A percentile compares a stretch with the other conserved stretches of the same genome.
phyloP scores from a whole-genome alignment of 78 protist species.

The Bigelowiella natans region DNA sequence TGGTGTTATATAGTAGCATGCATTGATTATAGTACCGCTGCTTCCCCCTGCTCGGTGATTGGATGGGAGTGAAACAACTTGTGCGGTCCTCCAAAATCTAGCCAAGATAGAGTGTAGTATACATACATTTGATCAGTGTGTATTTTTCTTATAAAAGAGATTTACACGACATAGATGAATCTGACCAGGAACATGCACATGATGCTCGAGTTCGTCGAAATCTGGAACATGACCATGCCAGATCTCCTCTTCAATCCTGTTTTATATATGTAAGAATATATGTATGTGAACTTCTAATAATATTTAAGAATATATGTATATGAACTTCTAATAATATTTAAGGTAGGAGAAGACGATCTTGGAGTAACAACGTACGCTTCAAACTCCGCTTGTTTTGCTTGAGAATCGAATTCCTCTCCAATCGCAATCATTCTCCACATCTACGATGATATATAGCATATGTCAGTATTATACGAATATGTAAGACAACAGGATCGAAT shows the following conservation, averaged over 20 bases:
- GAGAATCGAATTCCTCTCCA: too few species aligned
- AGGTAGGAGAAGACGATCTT: too few species aligned
- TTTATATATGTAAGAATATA: not conserved
- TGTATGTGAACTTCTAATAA: not conserved
- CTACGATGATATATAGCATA: too few species aligned
- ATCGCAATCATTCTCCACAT: too few species aligned
- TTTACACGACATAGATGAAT: not conserved
- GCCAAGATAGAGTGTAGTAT: not conserved
- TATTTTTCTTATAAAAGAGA: not conserved
- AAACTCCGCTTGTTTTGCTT: too few species aligned
- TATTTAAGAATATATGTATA: not conserved
- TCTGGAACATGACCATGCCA: not conserved
- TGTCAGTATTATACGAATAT: too few species aligned
- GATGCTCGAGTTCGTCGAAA: not conserved
- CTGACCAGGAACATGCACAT: not conserved
- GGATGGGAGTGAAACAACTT: not conserved
- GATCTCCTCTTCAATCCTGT: not conserved
- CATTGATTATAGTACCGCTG: not conserved
- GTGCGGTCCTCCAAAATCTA: not conserved
- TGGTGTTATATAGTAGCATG: too few species aligned
- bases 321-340: not conserved
- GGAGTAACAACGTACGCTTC: too few species aligned
- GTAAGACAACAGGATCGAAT: too few species aligned
- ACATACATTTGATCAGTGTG: not conserved
- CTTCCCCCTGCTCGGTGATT: not conserved